A percentile compares a stretch with the other conserved stretches of the same genome.
Conservation (phyloP, 2,329 filamentous ascomycete genomes). For the Penicillium fuscoglaucum region DNA sequence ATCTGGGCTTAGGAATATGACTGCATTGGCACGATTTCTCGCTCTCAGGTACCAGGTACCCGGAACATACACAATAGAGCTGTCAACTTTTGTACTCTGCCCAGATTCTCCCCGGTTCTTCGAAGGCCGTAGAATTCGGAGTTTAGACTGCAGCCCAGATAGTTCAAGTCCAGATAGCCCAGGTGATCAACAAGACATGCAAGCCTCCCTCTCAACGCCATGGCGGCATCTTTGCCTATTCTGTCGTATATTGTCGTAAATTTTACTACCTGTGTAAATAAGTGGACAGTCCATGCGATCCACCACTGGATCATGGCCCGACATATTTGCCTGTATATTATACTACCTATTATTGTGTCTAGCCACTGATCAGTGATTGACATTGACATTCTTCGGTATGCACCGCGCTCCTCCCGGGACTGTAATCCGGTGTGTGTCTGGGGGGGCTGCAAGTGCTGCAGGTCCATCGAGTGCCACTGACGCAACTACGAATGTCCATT, state of each 20-base stretch:
- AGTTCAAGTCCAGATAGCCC: neutral
- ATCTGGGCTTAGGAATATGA: conserved; percentile 5
- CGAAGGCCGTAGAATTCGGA: neutral
- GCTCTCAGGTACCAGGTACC: conserved; percentile 9
- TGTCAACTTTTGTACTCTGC: conserved; percentile 18
- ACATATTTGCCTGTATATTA: conserved; percentile 12
- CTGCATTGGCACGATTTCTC: conserved; percentile 17
- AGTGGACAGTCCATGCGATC: conserved; percentile 5
- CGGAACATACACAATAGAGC: conserved; percentile 6
- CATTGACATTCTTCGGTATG: conserved; percentile 10
- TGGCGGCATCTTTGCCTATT: neutral
- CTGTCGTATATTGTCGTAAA: neutral
- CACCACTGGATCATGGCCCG: conserved; percentile 7
- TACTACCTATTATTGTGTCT: neutral
- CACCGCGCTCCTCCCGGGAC: neutral
- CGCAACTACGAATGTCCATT: neutral
- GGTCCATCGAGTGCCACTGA: conserved; percentile 2
- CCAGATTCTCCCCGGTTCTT: conserved; percentile 13
- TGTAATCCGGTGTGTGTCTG: neutral
- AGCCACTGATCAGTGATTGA: neutral
- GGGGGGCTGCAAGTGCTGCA: neutral
- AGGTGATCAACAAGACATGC: conserved; percentile 12
- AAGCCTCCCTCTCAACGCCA: conserved; percentile 7
- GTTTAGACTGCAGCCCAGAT: neutral
- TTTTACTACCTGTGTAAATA: neutral